Conservation (phyloP, 768 basidiomycete genomes). For the Lactarius hatsudake region DNA sequence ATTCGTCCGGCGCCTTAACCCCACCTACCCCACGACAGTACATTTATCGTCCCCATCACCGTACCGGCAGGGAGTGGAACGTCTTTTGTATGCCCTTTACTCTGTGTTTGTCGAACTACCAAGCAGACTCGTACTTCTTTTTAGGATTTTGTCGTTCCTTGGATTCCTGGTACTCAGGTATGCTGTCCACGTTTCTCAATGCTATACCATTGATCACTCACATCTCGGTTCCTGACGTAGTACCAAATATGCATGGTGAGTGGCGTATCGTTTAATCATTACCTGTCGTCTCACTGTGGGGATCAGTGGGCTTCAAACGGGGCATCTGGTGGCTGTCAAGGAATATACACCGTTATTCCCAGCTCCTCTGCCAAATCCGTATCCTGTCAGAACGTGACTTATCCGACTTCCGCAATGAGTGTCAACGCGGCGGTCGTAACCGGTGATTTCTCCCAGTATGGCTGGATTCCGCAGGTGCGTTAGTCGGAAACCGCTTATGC, state of each 20-base stretch:
- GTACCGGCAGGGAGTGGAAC: constrained; percentile 47
- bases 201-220: not conserved
- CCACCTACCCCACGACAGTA: constrained; percentile 33
- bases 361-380: constrained; percentile 36
- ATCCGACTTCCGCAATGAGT: constrained; percentile 41
- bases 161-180: constrained; percentile 54
- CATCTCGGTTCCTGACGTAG: constrained; percentile 31
- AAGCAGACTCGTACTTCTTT: constrained; percentile 8
- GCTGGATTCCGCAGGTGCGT: constrained; percentile 55
- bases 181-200: constrained; percentile 17
- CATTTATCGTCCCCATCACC: constrained; percentile 50
- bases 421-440: constrained; percentile 43
- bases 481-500: not conserved
- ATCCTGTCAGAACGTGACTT: constrained; percentile 51
- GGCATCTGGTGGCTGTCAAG: constrained; percentile 61
- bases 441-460: constrained; percentile 57
- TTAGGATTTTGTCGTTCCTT: constrained; percentile 60
- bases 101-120: not conserved
- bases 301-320: constrained; percentile 55
- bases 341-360: constrained; percentile 53
- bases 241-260: constrained; percentile 69
- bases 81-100: constrained; percentile 43
- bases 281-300: not conserved
- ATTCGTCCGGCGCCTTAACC: not conserved
- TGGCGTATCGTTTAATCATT: not conserved